Base-by-base conservation (phyloP, 495 filamentous ascomycete species). In the Trichoderma asperelloides region DNA sequence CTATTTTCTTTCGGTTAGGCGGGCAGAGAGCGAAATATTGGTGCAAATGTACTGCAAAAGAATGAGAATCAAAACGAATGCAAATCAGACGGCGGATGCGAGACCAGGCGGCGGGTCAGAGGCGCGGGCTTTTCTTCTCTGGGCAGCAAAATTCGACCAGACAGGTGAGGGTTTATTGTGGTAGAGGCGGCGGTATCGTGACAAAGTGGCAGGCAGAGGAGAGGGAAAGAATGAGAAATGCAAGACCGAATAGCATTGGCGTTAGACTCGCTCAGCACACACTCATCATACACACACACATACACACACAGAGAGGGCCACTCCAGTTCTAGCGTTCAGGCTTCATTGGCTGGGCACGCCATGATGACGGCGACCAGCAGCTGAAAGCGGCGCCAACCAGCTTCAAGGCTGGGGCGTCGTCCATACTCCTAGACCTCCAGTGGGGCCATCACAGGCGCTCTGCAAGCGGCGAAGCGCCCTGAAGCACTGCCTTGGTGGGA, bases 121-220 rank as follows among this genome's bases (percentile, higher is more conserved):
- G 60, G 16, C 28, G 12, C 16, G 7, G 60, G 13, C 60, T 30
- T 30, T 60, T 21, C 25, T 30, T 25, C 49, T 21, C 55, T 25
- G 28, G 55, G 55, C 25, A 27, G 55, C 55, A 60, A 60, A 60
- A 60, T 30, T 25, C 27, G 55, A 25, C 8, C 23, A 60, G 49
- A 21, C 15, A 27, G 27, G 55, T 60, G 55, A 60, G 55, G 55
- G 55, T 60, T 37, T 60, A 60, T 60, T 57, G n/a, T 57, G 49
- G 49, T 57, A 23, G 21, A 37, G 62, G n/a, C n/a, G 27, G 63
- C 64, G 37, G 64, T 65, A 30, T 65, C 64, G 45, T 43, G 37
- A 65, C 37, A n/a, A 39, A n/a, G 40, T 45, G 37, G 62, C 18
- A 37, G 62, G 49, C 7, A 1, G 40, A 25, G 25, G 40, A 65